Evolutionary conservation across 257 asterid genomes (phyloP).

Genomic region (Jacaranda copaia): DNA sequence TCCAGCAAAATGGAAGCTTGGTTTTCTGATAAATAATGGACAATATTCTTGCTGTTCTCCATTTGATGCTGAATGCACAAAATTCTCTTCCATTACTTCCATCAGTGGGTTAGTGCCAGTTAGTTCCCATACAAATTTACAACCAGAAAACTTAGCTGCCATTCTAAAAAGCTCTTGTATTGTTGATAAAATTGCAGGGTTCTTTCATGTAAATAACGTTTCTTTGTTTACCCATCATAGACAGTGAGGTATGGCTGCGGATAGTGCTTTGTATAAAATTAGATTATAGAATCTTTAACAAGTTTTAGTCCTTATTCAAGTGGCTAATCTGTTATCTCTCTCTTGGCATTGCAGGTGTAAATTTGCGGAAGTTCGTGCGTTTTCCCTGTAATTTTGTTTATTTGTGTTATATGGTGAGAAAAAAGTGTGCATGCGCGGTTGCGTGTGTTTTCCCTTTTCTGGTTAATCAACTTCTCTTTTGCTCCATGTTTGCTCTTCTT

Average conservation of each 20-base stretch:
- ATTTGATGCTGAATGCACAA: slow-evolving; percentile 29
- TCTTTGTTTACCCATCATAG: slow-evolving; percentile 41
- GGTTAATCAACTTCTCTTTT: no score
- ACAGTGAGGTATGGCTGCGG: slow-evolving; percentile 51
- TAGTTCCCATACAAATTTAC: slow-evolving; percentile 14
- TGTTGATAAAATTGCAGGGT: slow-evolving; percentile 51
- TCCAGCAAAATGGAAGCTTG: slow-evolving; percentile 83
- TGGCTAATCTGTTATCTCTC: slow-evolving; percentile 29
- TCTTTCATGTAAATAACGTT: slow-evolving; percentile 63
- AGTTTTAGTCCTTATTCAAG: neutral
- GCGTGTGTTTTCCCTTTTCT: no score
- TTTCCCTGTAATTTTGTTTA: no score
- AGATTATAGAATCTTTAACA: neutral
- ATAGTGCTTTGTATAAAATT: neutral
- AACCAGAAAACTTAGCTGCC: neutral
- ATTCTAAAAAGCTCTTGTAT: neutral
- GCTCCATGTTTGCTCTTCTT: no score
- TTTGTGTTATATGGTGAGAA: no score
- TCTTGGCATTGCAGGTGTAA: slow-evolving; percentile 50
- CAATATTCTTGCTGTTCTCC: slow-evolving; percentile 16
- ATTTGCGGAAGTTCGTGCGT: slow-evolving; percentile 41
- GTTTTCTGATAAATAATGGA: slow-evolving; percentile 69
- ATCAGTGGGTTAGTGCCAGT: slow-evolving; percentile 34
- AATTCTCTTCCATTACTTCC: neutral
- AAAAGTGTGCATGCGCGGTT: no score